phyloP scores from a whole-genome alignment of 768 basidiomycete genomes.

The Sutorius australiensis region DNA sequence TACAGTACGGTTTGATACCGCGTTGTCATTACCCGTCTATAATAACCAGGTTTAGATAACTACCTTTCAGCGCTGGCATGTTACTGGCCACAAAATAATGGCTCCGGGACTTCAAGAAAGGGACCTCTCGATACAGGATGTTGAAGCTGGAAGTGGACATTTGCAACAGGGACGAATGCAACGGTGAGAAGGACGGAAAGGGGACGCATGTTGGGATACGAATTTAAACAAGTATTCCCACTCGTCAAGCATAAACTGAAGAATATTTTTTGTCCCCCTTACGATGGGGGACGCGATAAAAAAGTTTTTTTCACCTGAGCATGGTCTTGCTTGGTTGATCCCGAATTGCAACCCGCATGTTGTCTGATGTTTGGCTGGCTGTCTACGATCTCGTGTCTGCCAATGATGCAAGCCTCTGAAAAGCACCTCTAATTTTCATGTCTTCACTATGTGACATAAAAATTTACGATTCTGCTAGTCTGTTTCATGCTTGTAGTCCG shows the following conservation, averaged over 20 bases:
- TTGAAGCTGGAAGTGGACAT: constrained; percentile 78
- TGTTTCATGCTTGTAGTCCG: not conserved
- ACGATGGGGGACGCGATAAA: not conserved
- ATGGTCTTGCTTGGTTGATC: constrained; percentile 21
- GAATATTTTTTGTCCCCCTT: constrained; percentile 5
- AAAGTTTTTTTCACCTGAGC: constrained; percentile 20
- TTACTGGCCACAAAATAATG: constrained; percentile 62
- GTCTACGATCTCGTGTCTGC: too few species aligned
- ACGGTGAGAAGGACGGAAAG: constrained; percentile 35
- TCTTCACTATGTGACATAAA: not conserved
- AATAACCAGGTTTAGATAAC: not conserved
- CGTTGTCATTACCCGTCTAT: constrained; percentile 63
- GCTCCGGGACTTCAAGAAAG: constrained; percentile 59
- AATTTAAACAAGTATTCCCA: not conserved
- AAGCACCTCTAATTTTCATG: not conserved
- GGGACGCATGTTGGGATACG: constrained; percentile 31
- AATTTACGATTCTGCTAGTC: not conserved
- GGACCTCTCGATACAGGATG: constrained; percentile 70
- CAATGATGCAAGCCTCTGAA: not conserved
- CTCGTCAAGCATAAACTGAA: not conserved
- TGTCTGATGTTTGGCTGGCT: too few species aligned
- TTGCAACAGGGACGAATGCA: constrained; percentile 39
- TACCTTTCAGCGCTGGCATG: not conserved
- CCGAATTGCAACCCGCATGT: not conserved
- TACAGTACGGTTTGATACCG: constrained; percentile 52